A percentile compares a stretch with the other conserved stretches of the same genome.
Evolutionary conservation across 1,284 basidiomycete species (phyloP).

Genomic region (Wallemia mellicola): DNA sequence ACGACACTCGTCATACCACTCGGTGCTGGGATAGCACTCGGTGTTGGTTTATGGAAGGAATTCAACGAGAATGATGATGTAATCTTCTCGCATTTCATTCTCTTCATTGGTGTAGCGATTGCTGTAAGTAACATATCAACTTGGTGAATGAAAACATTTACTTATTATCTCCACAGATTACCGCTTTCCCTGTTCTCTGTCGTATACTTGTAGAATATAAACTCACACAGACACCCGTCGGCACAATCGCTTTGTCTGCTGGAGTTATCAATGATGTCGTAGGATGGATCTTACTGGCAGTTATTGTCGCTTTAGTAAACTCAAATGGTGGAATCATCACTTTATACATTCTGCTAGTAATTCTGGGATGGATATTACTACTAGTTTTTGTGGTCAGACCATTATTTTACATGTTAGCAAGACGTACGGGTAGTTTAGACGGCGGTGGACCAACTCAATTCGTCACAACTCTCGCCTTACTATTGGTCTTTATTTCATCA

Average conservation of each 20-base stretch:
- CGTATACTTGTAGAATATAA: slow-evolving; percentile 22
- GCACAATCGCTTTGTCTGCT: slow-evolving; percentile 69
- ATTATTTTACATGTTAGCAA: slow-evolving; percentile 9
- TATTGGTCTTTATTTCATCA: slow-evolving; percentile 7
- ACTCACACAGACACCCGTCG: slow-evolving; percentile 71
- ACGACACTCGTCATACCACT: slow-evolving; percentile 6
- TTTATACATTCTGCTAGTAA: slow-evolving; percentile 1
- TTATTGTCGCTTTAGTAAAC: slow-evolving; percentile 71
- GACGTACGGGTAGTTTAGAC: slow-evolving; percentile 8
- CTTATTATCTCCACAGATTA: slow-evolving; percentile 43
- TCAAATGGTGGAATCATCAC: slow-evolving; percentile 33
- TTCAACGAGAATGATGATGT: slow-evolving; percentile 12
- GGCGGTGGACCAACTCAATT: slow-evolving; percentile 10
- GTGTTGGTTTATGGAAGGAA: background rate
- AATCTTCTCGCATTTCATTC: slow-evolving; percentile 58
- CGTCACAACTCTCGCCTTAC: slow-evolving; percentile 10
- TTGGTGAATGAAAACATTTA: background rate
- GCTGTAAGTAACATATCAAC: background rate
- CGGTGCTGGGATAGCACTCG: background rate
- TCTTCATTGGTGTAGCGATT: slow-evolving; percentile 52
- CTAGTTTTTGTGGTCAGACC: slow-evolving; percentile 10
- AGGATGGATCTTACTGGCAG: slow-evolving; percentile 33
- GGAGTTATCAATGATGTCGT: slow-evolving; percentile 69
- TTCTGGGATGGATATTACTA: background rate
- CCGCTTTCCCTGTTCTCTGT: slow-evolving; percentile 36